Conservation (phyloP, 192 early-diverging fungal species). For the Umbelopsis isabellina region DNA sequence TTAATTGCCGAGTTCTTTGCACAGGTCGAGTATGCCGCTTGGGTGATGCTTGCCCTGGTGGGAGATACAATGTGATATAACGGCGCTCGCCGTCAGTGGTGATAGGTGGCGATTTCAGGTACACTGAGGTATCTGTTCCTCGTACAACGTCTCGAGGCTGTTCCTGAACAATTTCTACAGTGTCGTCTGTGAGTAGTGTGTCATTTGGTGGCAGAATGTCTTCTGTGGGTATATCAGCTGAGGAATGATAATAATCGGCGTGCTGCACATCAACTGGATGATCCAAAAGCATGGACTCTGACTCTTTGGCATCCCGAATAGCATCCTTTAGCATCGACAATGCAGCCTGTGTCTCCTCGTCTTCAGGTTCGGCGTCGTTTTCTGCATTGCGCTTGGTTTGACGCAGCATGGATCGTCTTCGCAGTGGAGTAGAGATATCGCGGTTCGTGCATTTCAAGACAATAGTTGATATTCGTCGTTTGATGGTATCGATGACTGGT, state of each 20-base stretch:
- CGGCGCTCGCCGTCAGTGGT: conserved; percentile 11
- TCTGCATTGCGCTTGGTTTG: not conserved
- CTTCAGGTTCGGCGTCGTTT: not conserved
- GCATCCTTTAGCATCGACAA: conserved; percentile 5
- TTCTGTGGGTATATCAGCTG: conserved; percentile 1
- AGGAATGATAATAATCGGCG: not conserved
- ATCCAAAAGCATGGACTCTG: conserved; percentile 4
- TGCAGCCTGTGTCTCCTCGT: not conserved
- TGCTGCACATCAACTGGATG: not conserved
- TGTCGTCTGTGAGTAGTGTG: no score
- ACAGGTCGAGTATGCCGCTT: not conserved
- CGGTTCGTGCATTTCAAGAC: conserved; percentile 12
- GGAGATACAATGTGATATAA: conserved; percentile 7
- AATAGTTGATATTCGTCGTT: conserved; percentile 3
- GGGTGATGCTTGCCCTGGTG: not conserved
- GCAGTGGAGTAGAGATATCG: conserved; percentile 6
- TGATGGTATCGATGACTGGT: conserved; percentile 9
- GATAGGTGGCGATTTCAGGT: not conserved
- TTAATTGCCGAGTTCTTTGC: not conserved
- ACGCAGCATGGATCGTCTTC: conserved; percentile 2
- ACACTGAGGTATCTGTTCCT: conserved; percentile 3
- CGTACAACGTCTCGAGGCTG: conserved; percentile 7
- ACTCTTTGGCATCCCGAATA: not conserved
- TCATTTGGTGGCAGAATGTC: no score
- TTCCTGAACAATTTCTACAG: not conserved